Percentiles rank a stretch among this genome's conserved stretches.
These are phyloP conservation scores for Solanum infundibuliforme DNA, from an alignment of 257 asterid genomes.

Conservation along the genomic window DNA sequence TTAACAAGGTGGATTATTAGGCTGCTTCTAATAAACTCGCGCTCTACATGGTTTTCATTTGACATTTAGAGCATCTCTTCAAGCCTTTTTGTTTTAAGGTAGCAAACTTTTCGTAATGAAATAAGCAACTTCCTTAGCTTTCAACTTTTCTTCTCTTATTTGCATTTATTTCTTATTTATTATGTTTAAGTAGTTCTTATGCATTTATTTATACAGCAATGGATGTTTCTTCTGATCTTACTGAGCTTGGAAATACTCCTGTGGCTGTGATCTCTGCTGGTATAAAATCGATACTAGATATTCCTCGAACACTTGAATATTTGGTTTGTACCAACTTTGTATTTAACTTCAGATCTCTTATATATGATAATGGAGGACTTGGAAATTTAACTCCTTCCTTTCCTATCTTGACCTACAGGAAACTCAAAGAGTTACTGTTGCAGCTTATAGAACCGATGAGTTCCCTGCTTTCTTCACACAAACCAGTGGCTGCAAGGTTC, in stretches of 20 bases:
- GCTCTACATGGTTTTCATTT: background rate
- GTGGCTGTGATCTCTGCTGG: slow-evolving; percentile 92
- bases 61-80: background rate
- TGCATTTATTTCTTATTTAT: background rate
- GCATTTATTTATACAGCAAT: slow-evolving; percentile 44
- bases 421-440: slow-evolving; percentile 93
- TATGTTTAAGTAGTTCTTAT: background rate
- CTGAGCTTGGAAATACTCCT: slow-evolving; percentile 88
- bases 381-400: background rate
- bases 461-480: slow-evolving; percentile 93
- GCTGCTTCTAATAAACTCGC: background rate
- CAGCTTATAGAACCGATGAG: slow-evolving; percentile 70
- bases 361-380: background rate
- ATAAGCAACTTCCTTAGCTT: background rate
- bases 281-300: slow-evolving; percentile 85
- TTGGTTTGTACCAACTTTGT: slow-evolving; percentile 36
- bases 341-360: background rate
- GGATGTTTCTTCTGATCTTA: slow-evolving; percentile 94
- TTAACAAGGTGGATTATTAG: background rate
- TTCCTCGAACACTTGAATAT: slow-evolving; percentile 81
- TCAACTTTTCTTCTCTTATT: background rate
- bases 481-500: slow-evolving; percentile 78
- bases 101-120: background rate
- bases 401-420: slow-evolving; percentile 42
- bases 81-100: background rate